Base-by-base conservation (phyloP, 2,329 filamentous ascomycete genomes). In the Fusarium oxysporum region DNA sequence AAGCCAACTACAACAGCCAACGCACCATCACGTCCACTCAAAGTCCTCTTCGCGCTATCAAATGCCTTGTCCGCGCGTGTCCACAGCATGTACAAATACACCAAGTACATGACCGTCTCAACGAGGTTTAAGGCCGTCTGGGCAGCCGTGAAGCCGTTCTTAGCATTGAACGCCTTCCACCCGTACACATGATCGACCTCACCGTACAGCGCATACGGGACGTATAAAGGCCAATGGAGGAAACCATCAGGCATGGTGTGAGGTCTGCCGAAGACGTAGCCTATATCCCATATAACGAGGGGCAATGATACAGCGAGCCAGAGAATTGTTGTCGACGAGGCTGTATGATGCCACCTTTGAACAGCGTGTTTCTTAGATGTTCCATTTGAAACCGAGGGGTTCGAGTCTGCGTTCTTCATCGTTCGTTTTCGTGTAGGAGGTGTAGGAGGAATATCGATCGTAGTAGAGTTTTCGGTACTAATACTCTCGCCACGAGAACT, bases 121-220 rank as follows among this genome's bases (percentile, higher is more conserved):
- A 93, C 75, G 11, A 89, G 81, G 78, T 96, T 96, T 72, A 95
- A 79, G 11, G 85, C 76, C 33, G 88, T 88, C 85, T 97, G 94
- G 41, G 94, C 93, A 45, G 87, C 89, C 1, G 93, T 93, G 82
- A 97, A 97, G 40, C 94, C 94, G 79, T 91, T 90, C 28, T 86
- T 81, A 21, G 86, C 86, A 68, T 93, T 83, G 80, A 88, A 94
- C 8, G 92, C 91, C 76, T 92, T 91, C 85, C 88, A 92, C 44
- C 94, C 94, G 83, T 97, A 97, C 37, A 96, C 86, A 81, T 95
- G 86, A 82, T 97, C 95, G 73, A 97, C 86, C 56, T 86, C 84
- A 64, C 92, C 93, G 83, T 97, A 97, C 3, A 97, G 89, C 78
- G 88, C 89, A 83, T 97, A 97, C 0, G 93, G 94, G 35, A 83